phyloP scores from a whole-genome alignment of 176 grass and related monocot genomes.

The Panicum miliaceum region DNA sequence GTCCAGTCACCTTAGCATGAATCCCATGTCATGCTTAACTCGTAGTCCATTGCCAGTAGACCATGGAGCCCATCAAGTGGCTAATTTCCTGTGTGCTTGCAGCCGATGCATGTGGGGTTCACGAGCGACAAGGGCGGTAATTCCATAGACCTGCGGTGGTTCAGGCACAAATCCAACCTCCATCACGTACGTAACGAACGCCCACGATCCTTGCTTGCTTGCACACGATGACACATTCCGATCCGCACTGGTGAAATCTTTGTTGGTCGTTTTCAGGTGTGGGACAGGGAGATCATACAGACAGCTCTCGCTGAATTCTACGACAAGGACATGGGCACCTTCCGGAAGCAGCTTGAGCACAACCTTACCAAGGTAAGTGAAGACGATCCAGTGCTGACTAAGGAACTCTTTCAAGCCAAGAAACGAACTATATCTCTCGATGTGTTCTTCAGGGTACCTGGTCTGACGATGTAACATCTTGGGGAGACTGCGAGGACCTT shows the following conservation, averaged over 20 bases:
- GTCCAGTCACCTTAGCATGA: not conserved
- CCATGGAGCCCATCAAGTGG: not conserved
- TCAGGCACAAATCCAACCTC: constrained; percentile 77
- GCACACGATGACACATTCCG: not conserved
- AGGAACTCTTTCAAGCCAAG: not conserved
- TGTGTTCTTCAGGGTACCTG: constrained; percentile 51
- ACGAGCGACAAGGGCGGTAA: constrained; percentile 85
- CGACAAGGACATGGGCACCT: constrained; percentile 60
- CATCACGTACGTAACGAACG: constrained; percentile 75
- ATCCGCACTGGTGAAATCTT: not conserved
- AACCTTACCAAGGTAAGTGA: constrained; percentile 69
- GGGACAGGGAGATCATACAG: constrained; percentile 92
- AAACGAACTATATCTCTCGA: not conserved
- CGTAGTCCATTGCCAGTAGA: not conserved
- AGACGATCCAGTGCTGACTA: not conserved
- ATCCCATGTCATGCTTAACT: not conserved
- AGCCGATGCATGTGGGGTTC: constrained; percentile 96
- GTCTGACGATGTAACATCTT: constrained; percentile 65
- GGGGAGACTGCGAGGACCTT: constrained; percentile 72
- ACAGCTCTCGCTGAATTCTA: constrained; percentile 67
- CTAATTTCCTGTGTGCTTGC: not conserved
- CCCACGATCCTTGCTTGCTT: not conserved
- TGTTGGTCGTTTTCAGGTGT: constrained; percentile 54
- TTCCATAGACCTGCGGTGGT: constrained; percentile 74
- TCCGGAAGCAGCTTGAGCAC: constrained; percentile 64